Evolutionary conservation across 2,329 filamentous ascomycete genomes (phyloP), one percentile per base, ranked within the genome.

Genomic region (Trichoderma gracile): DNA sequence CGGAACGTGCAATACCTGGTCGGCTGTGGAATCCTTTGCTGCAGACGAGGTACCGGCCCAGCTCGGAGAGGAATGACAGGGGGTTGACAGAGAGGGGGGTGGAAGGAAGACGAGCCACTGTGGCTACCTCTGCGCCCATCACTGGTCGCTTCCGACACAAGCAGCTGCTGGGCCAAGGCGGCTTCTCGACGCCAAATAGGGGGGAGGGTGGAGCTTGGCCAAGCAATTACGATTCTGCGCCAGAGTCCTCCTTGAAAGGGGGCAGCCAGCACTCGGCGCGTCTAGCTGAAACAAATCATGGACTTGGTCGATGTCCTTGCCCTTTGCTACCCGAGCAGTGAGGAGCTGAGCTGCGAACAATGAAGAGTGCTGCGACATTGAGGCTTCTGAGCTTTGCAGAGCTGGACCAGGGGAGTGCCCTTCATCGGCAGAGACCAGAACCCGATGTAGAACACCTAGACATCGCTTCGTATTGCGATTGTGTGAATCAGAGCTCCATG

Each of bases 61-160:
- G 65, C 27, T 49, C n/a, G 59, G 49, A 47, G 52, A 49, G 30
- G 59, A 59, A 45, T 64, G 56, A 49, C 53, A 66, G 49, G 65
- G 33, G 30, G 65, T 54, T 60, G 42, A 9, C 38, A 49, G 59
- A 46, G 49, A 59, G 58, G 40, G 55, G 52, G 60, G 46, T 50
- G 42, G 52, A 42, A 43, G 38, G 68, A 57, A 65, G 57, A 67
- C 67, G 67, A 69, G 67, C 67, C 68, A 69, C 71, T 68, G 65
- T 61, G 66, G 65, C 66, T 69, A 70, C 68, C 71, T 71, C 70
- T 71, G 67, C 69, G 67, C 67, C 66, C 64, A 56, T 62, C 50
- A 21, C 53, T 53, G 42, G 57, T 17, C 30, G 62, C 53, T 59
- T 33, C 55, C 52, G 40, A 42, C 53, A 54, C 38, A 43, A 53